Evolutionary conservation across 202 grass and related monocot species (phyloP), one percentile per base, ranked within the genome.

Genomic region (Dendrocalamus latiflorus): DNA sequence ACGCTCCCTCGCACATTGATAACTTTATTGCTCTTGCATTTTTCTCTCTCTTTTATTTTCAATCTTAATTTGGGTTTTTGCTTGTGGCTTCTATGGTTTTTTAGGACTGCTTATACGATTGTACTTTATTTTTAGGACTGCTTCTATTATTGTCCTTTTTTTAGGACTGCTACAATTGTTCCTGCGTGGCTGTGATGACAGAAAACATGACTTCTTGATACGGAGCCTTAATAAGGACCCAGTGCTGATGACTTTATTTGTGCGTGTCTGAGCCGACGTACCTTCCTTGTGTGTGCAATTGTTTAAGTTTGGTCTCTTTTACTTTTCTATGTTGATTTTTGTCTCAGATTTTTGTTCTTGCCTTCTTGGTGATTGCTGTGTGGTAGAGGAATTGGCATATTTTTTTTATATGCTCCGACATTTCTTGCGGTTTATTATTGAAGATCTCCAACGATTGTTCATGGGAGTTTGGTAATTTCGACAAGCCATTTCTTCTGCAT

Each of bases 261-360:
- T 92, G 90, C 87, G 90, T 94, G 87, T 92, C 92, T 90, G 90
- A 94, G 87, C 89, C 78, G 21, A 74, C 16, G n/a, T 33, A 60
- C 16, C 16, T 12, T 66, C 20, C 18, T 48, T 80, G 6, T 66
- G 14, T 18, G 33, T 37, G 13, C 2, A 18, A 33, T 16, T 74
- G 58, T 61, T 4, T 43, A 63, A 24, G 38, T 57, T 68, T n/a
- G 58, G 58, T 28, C 10, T 26, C 56, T 59, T 25, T 26, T 25
- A 9, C 18, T 13, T 20, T 45, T 8, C 56, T 24, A 12, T 49
- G 13, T 18, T 60, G 2, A 4, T 20, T 56, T 50, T 33, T 44
- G 0, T 53, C 2, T n/a, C 39, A 18, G 16, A 18, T 79, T 74
- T 68, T 84, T 51, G 9, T 60, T 56, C 12, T 65, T 67, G 28